Base-by-base conservation (phyloP, 2,329 filamentous ascomycete species). In the Purpureocillium takamizusanense region DNA sequence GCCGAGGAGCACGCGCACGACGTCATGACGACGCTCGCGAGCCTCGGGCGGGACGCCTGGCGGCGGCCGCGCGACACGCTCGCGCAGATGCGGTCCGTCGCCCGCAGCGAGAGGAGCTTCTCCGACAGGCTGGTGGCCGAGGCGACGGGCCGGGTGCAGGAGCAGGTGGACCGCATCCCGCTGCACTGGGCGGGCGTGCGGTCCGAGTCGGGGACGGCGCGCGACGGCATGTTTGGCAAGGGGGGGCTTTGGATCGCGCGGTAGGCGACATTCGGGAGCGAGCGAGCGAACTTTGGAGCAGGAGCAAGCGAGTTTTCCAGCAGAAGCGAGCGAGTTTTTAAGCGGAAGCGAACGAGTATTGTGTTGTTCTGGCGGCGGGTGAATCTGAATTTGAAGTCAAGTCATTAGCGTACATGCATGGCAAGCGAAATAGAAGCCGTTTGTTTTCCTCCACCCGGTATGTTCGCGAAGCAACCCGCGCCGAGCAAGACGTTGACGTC, bases 181-280 rank as follows among this genome's bases (percentile, higher is more conserved):
- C 48, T 80, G 33, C 76, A 82, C 51, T 62, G 63, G 48, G 62
- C 71, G 3, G 80, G 79, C 0, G 65, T 84, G 32, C 65, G 80
- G 37, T 74, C 69, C 8, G 60, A 67, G 11, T 57, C 61, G 2
- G 65, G 61, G 8, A 56, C 61, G 21, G 51, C 67, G 51, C 65
- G 65, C 45, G 76, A 82, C 46, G 62, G 61, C 33, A 58, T 58
- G 2, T 63, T 66, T 40, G 71, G 71, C 2, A 66, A 57, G 16
- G 72, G 72, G 0, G 72, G 72, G 0, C 51, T 71, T 18, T 76
- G 67, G 60, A 63, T 74, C 38, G 39, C 46, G 9, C 47, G 57
- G 35, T 57, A n/a, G n/a, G 21, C 21, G 21, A 10, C 21, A 25
- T 25, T 10, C 10, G 21, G 21, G 21, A 6, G 21, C 21, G n/a